Conservation (phyloP, 768 basidiomycete species). For the Basidioascus undulatus region DNA sequence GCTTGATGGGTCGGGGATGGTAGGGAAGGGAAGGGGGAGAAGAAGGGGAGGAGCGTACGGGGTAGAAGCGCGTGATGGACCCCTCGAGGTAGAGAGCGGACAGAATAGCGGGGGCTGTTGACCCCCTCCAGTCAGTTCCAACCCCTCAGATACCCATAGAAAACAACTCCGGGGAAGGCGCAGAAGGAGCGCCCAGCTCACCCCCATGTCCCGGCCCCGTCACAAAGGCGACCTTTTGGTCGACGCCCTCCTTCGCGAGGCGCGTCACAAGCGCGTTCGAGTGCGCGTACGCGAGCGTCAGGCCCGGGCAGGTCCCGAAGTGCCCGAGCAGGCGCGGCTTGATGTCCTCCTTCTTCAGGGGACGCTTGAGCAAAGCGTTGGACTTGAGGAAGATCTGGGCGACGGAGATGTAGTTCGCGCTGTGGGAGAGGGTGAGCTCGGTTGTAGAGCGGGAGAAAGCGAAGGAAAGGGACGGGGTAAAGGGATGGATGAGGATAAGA, state of each 20-base stretch:
- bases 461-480: constrained; percentile 12
- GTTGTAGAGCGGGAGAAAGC: not conserved
- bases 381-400: constrained; percentile 67
- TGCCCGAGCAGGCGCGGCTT: constrained; percentile 26
- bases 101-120: constrained; percentile 72
- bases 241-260: constrained; percentile 13
- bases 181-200: constrained; percentile 3
- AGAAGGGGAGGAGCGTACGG: too few species aligned
- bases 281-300: constrained; percentile 46
- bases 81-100: constrained; percentile 69
- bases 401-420: constrained; percentile 16
- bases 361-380: constrained; percentile 40
- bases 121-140: constrained; percentile 41
- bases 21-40: too few species aligned
- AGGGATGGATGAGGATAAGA: constrained; percentile 7
- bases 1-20: too few species aligned
- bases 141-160: constrained; percentile 10
- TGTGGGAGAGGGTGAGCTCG: constrained; percentile 1
- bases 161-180: not conserved
- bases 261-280: constrained; percentile 26
- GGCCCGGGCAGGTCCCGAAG: constrained; percentile 36
- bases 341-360: constrained; percentile 38
- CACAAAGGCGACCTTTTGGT: constrained; percentile 28
- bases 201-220: constrained; percentile 39
- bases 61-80: constrained; percentile 23